These are phyloP conservation scores for Gymnopilus junonius DNA, from an alignment of 768 basidiomycete genomes.

Conservation along the genomic window DNA sequence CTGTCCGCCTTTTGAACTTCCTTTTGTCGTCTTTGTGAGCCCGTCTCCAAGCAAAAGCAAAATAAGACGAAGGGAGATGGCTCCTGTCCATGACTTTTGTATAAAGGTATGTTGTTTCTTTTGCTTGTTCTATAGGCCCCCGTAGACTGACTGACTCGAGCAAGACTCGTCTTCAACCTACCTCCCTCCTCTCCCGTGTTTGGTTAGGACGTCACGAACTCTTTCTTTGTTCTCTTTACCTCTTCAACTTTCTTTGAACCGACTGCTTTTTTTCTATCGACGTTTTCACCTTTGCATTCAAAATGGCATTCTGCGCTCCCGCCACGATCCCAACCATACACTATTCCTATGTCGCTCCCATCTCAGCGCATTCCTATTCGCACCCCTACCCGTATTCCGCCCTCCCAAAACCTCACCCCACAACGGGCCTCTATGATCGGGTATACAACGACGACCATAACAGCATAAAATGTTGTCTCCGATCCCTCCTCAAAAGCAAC, in stretches of 20 bases:
- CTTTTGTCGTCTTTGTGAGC: constrained; percentile 5
- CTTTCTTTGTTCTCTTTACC: background rate
- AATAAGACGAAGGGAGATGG: background rate
- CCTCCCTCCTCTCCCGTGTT: background rate
- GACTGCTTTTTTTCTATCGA: background rate
- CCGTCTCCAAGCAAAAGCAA: constrained; percentile 1
- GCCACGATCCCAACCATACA: constrained; percentile 15
- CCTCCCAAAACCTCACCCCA: constrained; percentile 6
- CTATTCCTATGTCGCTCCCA: constrained; percentile 5
- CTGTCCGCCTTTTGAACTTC: background rate
- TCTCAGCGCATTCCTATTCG: background rate
- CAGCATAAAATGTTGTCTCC: constrained; percentile 31
- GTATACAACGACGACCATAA: constrained; percentile 15
- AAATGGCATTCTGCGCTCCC: constrained; percentile 10
- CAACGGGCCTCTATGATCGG: constrained; percentile 10
- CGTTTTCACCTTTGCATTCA: background rate
- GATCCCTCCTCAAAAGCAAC: constrained; percentile 33
- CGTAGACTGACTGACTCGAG: constrained; percentile 4
- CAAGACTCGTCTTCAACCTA: constrained; percentile 2
- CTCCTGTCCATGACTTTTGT: background rate
- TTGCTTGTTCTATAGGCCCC: background rate
- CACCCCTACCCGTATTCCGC: constrained; percentile 7
- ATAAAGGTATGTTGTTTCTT: constrained; percentile 2
- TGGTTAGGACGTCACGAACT: background rate
- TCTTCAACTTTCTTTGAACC: background rate